A percentile compares a stretch with the other conserved stretches of the same genome.
Evolutionary conservation across 2,329 filamentous ascomycete genomes (phyloP).

Genomic region (Teratosphaeriaceae sp.): DNA sequence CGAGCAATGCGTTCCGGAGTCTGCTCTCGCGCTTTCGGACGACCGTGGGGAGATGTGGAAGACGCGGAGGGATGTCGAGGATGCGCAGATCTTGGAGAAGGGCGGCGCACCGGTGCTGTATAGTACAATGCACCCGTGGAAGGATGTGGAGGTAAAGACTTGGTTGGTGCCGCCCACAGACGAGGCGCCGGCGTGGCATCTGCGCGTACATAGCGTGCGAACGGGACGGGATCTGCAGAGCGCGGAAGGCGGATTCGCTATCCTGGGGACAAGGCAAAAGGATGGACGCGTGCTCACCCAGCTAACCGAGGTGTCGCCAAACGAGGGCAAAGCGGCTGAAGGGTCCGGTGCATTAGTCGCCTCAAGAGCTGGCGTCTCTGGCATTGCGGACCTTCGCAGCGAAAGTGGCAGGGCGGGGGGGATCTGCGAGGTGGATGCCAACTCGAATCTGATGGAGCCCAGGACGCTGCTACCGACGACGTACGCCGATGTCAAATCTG

Average conservation of each 20-base stretch:
- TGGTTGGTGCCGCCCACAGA: conserved; percentile 57
- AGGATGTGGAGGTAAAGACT: conserved; percentile 60
- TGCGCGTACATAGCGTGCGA: conserved; percentile 57
- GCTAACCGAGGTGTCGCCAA: conserved; percentile 29
- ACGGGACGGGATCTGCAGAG: conserved; percentile 58
- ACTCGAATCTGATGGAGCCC: conserved; percentile 68
- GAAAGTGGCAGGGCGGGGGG: conserved; percentile 45
- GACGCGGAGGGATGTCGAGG: conserved; percentile 60
- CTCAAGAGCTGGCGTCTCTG: conserved; percentile 45
- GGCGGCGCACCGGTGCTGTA: conserved; percentile 54
- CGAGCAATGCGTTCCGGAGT: conserved; percentile 70
- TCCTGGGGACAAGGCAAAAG: conserved; percentile 54
- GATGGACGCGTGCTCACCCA: conserved; percentile 49
- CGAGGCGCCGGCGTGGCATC: conserved; percentile 60
- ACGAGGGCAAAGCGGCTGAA: conserved; percentile 38
- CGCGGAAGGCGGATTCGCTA: conserved; percentile 69
- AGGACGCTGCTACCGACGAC: conserved; percentile 66
- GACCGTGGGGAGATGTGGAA: conserved; percentile 76
- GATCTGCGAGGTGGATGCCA: conserved; percentile 69
- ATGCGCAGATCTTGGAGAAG: conserved; percentile 54
- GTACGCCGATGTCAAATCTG: conserved; percentile 53
- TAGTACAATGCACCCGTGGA: conserved; percentile 64
- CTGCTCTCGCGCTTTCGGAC: conserved; percentile 68
- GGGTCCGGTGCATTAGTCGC: conserved; percentile 35
- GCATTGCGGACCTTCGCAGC: conserved; percentile 43